Evolutionary conservation across 345 rosid genomes (phyloP).

Genomic region (Cardiospermum halicacabum): DNA sequence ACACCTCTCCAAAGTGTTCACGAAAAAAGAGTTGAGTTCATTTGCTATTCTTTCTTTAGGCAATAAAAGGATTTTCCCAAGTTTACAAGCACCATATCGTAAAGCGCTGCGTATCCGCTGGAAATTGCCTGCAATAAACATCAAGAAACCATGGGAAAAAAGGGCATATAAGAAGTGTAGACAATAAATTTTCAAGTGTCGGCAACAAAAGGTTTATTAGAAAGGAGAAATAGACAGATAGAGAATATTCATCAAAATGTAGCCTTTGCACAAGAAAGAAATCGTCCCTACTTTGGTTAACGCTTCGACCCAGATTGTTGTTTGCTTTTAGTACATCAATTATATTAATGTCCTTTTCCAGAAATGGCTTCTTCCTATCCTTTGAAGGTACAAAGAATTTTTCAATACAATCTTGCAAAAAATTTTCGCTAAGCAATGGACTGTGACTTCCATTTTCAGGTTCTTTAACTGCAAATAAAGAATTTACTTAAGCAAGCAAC

Average conservation of each 20-base stretch:
- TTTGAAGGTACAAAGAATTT: constrained; percentile 28
- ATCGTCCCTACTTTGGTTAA: constrained; percentile 29
- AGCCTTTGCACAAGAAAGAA: neutral
- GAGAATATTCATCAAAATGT: neutral
- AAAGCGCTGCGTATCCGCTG: constrained; percentile 34
- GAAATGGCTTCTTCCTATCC: constrained; percentile 23
- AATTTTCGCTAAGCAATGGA: constrained; percentile 28
- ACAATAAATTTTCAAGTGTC: neutral
- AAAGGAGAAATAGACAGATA: neutral
- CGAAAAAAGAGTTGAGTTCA: constrained; percentile 31
- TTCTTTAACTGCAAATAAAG: constrained; percentile 17
- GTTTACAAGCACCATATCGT: constrained; percentile 32
- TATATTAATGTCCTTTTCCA: constrained; percentile 37
- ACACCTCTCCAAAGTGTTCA: constrained; percentile 31
- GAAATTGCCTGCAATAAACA: constrained; percentile 21
- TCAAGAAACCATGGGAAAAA: neutral
- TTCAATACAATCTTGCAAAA: constrained; percentile 25
- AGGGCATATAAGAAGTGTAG: neutral
- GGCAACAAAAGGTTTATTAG: neutral
- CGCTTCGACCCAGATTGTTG: constrained; percentile 40
- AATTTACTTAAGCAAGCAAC: neutral
- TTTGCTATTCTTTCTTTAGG: constrained; percentile 22
- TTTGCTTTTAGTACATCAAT: constrained; percentile 34
- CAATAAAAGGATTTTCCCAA: constrained; percentile 27
- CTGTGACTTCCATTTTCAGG: constrained; percentile 16